Conservation (phyloP, 352 stramenopile species). For the Phytophthora pini region DNA sequence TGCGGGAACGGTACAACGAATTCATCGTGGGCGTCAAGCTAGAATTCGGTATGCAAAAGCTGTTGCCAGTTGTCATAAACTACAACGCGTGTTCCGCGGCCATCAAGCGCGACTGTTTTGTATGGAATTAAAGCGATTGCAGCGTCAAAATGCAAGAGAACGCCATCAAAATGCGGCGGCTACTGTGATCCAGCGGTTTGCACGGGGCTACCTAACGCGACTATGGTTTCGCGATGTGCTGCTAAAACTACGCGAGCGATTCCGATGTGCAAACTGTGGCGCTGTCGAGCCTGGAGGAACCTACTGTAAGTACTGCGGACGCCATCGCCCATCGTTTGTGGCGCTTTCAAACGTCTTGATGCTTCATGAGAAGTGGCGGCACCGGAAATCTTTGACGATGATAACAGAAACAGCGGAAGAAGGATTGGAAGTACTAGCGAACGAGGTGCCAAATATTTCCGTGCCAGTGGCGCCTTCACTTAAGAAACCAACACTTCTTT, state of each 20-base stretch:
- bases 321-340: slow-evolving; percentile 44
- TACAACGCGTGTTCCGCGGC: slow-evolving; percentile 27
- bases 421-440: neutral
- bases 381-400: neutral
- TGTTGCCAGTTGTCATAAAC: neutral
- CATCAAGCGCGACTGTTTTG: slow-evolving; percentile 9
- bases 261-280: slow-evolving; percentile 64
- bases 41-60: neutral
- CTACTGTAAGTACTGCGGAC: slow-evolving; percentile 78
- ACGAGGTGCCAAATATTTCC: neutral
- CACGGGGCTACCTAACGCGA: slow-evolving; percentile 35
- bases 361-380: slow-evolving; percentile 23
- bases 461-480: neutral
- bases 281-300: slow-evolving; percentile 57
- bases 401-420: neutral
- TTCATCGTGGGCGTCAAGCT: slow-evolving; percentile 4
- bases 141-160: slow-evolving; percentile 3
- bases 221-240: slow-evolving; percentile 26
- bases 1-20: slow-evolving; percentile 8
- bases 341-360: slow-evolving; percentile 23
- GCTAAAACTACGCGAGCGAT: slow-evolving; percentile 50
- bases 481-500: neutral
- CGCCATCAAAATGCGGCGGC: slow-evolving; percentile 17
- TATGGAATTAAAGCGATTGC: neutral
- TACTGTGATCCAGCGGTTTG: slow-evolving; percentile 35